These are phyloP conservation scores for Actinidia polygama DNA, from an alignment of 179 eudicot genomes.

Conservation along the genomic window DNA sequence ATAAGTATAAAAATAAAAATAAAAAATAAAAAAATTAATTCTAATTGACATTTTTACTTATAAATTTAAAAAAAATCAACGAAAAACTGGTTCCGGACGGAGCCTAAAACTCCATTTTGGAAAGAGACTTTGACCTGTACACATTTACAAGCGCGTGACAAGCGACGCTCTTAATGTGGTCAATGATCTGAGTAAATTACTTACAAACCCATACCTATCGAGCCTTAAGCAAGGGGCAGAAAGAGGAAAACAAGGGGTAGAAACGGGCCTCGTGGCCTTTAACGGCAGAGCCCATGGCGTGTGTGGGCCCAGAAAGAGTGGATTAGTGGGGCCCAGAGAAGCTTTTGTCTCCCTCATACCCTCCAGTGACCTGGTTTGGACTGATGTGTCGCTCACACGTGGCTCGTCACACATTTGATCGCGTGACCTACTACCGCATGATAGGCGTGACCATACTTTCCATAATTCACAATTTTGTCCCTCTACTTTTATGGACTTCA, in stretches of 20 bases:
- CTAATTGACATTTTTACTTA: too few species aligned
- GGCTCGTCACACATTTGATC: neutral
- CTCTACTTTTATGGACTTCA: neutral
- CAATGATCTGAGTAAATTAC: neutral
- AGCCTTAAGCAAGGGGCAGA: too few species aligned
- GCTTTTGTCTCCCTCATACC: constrained; percentile 15
- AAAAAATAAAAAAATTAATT: too few species aligned
- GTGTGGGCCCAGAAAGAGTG: neutral
- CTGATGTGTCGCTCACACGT: neutral
- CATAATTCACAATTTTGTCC: constrained; percentile 1
- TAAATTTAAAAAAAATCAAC: neutral
- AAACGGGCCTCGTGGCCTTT: neutral
- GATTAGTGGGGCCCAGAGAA: neutral
- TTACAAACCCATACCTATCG: neutral
- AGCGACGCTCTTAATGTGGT: neutral
- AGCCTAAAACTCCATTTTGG: too few species aligned
- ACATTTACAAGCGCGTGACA: neutral
- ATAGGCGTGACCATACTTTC: neutral
- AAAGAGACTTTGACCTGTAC: neutral
- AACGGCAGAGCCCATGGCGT: neutral
- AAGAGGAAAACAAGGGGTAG: neutral
- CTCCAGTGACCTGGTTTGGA: neutral
- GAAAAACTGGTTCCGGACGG: too few species aligned
- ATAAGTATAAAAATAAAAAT: too few species aligned
- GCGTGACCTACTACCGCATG: constrained; percentile 6